phyloP scores from a whole-genome alignment of 305 asterid genomes.

The Ajuga reptans region DNA sequence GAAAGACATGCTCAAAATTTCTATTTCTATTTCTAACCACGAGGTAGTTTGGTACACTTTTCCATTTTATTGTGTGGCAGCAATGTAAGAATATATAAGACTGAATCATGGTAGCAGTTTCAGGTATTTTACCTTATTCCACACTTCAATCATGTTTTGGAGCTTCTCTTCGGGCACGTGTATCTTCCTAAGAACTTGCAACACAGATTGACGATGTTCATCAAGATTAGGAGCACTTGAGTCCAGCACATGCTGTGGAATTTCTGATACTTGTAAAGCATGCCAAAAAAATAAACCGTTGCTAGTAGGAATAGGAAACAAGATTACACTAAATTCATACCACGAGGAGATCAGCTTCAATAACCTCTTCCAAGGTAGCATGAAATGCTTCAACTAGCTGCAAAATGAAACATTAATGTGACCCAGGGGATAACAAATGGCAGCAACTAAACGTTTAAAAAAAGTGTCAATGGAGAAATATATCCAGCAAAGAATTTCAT shows the following conservation, averaged over 20 bases:
- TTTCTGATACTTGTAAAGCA: neutral
- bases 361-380: slow-evolving; percentile 94
- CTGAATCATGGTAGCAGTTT: neutral
- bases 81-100: neutral
- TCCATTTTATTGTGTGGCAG: neutral
- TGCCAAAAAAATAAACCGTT: neutral
- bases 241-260: slow-evolving; percentile 85
- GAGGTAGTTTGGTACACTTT: neutral
- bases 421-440: neutral
- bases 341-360: slow-evolving; percentile 98
- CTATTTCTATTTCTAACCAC: neutral
- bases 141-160: slow-evolving; percentile 85
- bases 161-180: slow-evolving; percentile 79
- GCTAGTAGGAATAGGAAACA: neutral
- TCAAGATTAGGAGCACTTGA: slow-evolving; percentile 71
- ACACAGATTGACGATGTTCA: slow-evolving; percentile 66
- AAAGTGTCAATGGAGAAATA: slow-evolving; percentile 1
- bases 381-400: slow-evolving; percentile 97
- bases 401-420: slow-evolving; percentile 20
- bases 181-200: slow-evolving; percentile 71
- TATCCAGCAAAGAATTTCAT: slow-evolving; percentile 12
- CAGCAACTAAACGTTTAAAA: too few relatives aligned
- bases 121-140: slow-evolving; percentile 66
- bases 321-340: slow-evolving; percentile 34
- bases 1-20: neutral